phyloP scores from a whole-genome alignment of 2,329 filamentous ascomycete genomes.

The Aureobasidium sp. region DNA sequence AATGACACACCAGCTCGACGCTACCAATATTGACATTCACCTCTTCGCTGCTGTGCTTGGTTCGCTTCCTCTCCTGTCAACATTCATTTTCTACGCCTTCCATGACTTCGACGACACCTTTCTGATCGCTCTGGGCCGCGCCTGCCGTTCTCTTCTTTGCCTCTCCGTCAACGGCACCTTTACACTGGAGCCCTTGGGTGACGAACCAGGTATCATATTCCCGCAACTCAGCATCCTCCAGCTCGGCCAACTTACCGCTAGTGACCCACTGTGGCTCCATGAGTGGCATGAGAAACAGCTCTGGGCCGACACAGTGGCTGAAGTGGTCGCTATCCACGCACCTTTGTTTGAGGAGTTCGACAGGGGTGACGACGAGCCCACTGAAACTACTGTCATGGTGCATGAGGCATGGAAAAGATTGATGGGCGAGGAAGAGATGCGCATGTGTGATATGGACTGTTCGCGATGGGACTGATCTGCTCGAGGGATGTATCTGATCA shows the following conservation, averaged over 20 bases:
- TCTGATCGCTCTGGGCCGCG: not conserved
- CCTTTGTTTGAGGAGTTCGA: not conserved
- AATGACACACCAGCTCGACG: not conserved
- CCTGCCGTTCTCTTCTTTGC: not conserved
- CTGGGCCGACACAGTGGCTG: not conserved
- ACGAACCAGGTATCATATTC: not conserved
- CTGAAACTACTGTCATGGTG: too few relatives aligned
- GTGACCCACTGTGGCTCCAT: not conserved
- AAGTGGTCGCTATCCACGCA: not conserved
- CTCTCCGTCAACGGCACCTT: not conserved
- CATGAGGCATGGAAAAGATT: too few relatives aligned
- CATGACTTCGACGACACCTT: not conserved
- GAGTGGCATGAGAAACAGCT: not conserved
- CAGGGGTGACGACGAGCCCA: too few relatives aligned
- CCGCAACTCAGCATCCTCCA: not conserved
- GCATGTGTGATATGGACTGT: too few relatives aligned
- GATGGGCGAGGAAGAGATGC: too few relatives aligned
- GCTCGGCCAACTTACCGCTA: not conserved
- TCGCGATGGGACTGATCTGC: too few relatives aligned
- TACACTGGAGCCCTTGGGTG: not conserved
- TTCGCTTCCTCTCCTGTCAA: not conserved
- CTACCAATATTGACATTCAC: not conserved
- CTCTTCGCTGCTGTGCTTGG: not conserved
- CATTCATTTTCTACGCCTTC: not conserved
- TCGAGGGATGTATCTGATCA: too few relatives aligned